phyloP scores from a whole-genome alignment of 2,329 filamentous ascomycete genomes.

The Scedosporium minutisporum region DNA sequence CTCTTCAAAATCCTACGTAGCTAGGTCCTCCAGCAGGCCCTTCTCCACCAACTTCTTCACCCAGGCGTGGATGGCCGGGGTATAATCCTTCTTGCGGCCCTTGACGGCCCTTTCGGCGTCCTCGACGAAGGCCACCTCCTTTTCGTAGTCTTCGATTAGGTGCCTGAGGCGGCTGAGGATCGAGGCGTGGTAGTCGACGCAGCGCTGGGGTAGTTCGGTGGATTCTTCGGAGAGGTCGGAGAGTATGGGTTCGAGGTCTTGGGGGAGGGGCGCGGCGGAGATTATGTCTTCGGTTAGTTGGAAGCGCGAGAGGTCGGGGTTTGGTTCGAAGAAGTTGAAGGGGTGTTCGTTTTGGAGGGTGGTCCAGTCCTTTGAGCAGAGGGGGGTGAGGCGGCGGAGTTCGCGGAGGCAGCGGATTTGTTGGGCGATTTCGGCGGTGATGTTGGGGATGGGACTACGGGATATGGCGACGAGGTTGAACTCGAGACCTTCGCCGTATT shows the following conservation, averaged over 20 bases:
- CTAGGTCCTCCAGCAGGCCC: conserved; percentile 40
- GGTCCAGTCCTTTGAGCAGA: neutral
- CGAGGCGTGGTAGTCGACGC: neutral
- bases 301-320: conserved; percentile 18
- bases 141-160: conserved; percentile 34
- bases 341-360: neutral
- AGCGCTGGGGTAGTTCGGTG: no score
- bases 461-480: conserved; percentile 61
- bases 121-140: conserved; percentile 34
- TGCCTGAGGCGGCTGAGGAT: conserved; percentile 12
- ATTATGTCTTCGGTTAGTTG: conserved; percentile 13
- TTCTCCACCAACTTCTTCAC: conserved; percentile 59
- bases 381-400: conserved; percentile 24
- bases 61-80: conserved; percentile 59
- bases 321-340: neutral
- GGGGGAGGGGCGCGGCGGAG: neutral
- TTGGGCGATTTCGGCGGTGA: conserved; percentile 35
- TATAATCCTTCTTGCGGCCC: conserved; percentile 57
- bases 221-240: neutral
- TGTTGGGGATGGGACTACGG: conserved; percentile 11
- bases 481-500: conserved; percentile 56
- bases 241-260: neutral
- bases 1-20: neutral
- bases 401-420: conserved; percentile 29
- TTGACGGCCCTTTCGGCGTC: conserved; percentile 43